A percentile compares a stretch with the other conserved stretches of the same genome.
Evolutionary conservation across 163 green algal species (phyloP).

Genomic region (Prototheca cutis): DNA sequence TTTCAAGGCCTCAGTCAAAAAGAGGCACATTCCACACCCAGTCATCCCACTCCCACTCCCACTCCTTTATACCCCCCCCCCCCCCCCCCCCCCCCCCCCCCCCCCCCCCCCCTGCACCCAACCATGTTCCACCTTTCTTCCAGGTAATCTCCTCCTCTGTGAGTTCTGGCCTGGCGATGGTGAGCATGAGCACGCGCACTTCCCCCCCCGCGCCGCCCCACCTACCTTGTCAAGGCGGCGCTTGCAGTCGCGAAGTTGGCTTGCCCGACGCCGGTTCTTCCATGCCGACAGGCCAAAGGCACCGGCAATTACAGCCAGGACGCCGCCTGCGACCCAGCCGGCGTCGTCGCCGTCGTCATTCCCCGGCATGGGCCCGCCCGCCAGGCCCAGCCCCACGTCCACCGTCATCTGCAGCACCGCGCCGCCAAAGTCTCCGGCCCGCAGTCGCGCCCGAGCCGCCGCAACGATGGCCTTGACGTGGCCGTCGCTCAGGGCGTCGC

Average conservation of each 20-base stretch:
- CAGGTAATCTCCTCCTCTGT: no score
- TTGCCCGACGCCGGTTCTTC: neutral
- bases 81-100: no score
- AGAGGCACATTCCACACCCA: no score
- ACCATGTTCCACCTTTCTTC: no score
- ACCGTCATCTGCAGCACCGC: slow-evolving; percentile 40
- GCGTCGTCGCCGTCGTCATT: neutral
- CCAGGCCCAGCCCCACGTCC: slow-evolving; percentile 50
- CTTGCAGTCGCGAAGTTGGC: slow-evolving; percentile 24
- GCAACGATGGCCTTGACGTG: slow-evolving; percentile 13
- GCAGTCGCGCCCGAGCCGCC: slow-evolving; percentile 22
- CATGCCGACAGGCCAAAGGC: slow-evolving; percentile 3
- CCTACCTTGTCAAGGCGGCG: slow-evolving; percentile 34
- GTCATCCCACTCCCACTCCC: no score
- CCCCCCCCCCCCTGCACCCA: no score
- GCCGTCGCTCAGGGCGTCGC: slow-evolving; percentile 5
- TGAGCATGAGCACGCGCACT: no score
- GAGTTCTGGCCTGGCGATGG: no score
- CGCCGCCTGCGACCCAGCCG: slow-evolving; percentile 6
- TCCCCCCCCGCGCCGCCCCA: no score
- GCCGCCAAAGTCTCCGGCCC: slow-evolving; percentile 25
- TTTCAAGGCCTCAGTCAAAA: no score
- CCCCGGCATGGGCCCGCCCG: slow-evolving; percentile 7
- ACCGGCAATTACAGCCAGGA: slow-evolving; percentile 14
- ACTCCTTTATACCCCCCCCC: no score